Evolutionary conservation across 2,329 filamentous ascomycete species (phyloP).

Genomic region (Phaeomoniella chlamydospora): DNA sequence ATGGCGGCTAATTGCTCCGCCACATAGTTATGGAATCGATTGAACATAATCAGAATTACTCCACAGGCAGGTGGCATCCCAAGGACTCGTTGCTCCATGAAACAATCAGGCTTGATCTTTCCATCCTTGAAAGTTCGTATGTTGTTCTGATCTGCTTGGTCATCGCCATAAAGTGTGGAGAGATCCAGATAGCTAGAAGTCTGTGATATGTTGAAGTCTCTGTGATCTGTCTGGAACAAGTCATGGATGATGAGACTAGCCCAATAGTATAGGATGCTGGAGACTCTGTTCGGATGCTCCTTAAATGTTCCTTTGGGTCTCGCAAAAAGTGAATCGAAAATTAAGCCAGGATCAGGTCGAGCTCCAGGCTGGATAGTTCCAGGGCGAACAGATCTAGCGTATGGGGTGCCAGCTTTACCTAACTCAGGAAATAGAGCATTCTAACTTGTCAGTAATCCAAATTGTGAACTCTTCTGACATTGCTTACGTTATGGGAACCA

Average conservation of each 20-base stretch:
- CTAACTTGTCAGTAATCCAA: slow-evolving; percentile 27
- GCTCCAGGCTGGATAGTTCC: slow-evolving; percentile 41
- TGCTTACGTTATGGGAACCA: slow-evolving; percentile 25
- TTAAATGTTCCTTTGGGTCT: slow-evolving; percentile 46
- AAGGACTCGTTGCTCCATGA: slow-evolving; percentile 49
- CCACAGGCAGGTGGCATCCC: slow-evolving; percentile 57
- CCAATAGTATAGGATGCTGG: slow-evolving; percentile 60
- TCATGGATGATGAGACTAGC: slow-evolving; percentile 56
- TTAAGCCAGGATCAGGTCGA: slow-evolving; percentile 48
- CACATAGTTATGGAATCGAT: slow-evolving; percentile 55
- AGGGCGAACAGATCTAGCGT: slow-evolving; percentile 52
- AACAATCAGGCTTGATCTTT: slow-evolving; percentile 58
- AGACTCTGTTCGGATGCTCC: slow-evolving; percentile 57
- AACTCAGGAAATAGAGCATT: slow-evolving; percentile 49
- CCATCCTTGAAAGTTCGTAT: slow-evolving; percentile 52
- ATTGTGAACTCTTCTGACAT: slow-evolving; percentile 15
- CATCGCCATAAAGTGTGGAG: slow-evolving; percentile 57
- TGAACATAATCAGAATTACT: slow-evolving; percentile 53
- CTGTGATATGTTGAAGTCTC: slow-evolving; percentile 47
- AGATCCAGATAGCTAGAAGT: slow-evolving; percentile 66
- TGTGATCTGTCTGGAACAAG: slow-evolving; percentile 50
- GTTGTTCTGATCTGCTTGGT: slow-evolving; percentile 44
- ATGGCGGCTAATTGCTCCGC: slow-evolving; percentile 48
- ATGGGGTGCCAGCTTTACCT: slow-evolving; percentile 51
- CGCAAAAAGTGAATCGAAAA: slow-evolving; percentile 55